Base-by-base conservation (phyloP, 305 asterid species). In the Rubia tinctorum region DNA sequence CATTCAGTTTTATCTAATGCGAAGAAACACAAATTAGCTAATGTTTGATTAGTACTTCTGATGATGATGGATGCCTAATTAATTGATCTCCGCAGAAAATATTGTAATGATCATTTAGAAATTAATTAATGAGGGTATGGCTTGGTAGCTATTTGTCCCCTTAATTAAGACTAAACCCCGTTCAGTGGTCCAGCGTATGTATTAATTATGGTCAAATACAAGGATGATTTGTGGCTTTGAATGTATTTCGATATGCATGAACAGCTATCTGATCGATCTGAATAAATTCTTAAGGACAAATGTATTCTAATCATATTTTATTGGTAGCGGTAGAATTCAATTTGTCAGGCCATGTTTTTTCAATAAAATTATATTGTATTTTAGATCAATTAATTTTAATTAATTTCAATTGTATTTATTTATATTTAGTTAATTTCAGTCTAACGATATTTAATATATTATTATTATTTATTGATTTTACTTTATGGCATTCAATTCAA, bases 131-230 rank as follows among this genome's bases (percentile, higher is more conserved):
- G n/a, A 64, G 25, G 42, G 59, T 20, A 65, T 66, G 68, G 61
- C 51, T 17, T 53, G 53, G 30, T 43, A 23, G 44, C 63, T 42
- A 66, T 70, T 42, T 64, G 68, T 71, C 30, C 63, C 68, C 74
- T 6, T 49, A 47, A 49, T 51, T 23, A 17, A 74, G 34, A 58
- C 71, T 43, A 61, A 68, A 68, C 37, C 76, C 70, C 22, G 2
- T 42, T 51, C 64, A 72, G 76, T 71, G 75, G 81, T 73, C 79
- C 85, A 49, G 56, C 76, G 67, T 5, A 15, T 1, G 47, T 65
- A 43, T 17, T 39, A 42, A 56, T 72, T 18, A 27, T 60, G 61
- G 59, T 73, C 45, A 12, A 53, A 53, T 2, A 4, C 25, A 68
- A 61, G 65, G 55, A 13, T 12, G 18, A 14, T 14, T 47, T 47